Percentiles rank a stretch among this genome's conserved stretches.
Evolutionary conservation across 306 rosid species (phyloP).

Genomic region (Vigna reflexopilosa): DNA sequence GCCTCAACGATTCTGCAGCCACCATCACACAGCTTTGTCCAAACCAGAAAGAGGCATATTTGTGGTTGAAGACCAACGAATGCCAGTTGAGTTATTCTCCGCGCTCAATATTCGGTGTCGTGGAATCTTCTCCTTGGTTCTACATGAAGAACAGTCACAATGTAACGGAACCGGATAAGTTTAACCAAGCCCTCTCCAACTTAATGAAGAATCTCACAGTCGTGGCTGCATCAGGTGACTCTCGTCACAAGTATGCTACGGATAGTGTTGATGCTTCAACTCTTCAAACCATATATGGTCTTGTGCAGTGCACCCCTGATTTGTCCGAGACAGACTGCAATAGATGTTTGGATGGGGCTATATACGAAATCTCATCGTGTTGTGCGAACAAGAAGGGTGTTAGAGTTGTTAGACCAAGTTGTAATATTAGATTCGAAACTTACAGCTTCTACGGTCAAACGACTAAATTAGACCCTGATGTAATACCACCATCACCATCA

Average conservation of each 20-base stretch:
- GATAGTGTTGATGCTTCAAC: neutral
- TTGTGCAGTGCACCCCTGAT: constrained; percentile 55
- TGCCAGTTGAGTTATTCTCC: neutral
- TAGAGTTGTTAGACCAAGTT: neutral
- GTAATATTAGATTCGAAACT: neutral
- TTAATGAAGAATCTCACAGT: neutral
- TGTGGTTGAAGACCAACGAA: neutral
- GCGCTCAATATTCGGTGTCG: neutral
- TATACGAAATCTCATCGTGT: neutral
- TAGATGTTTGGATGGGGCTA: constrained; percentile 16
- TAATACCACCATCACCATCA: neutral
- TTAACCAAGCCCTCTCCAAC: neutral
- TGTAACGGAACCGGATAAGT: neutral
- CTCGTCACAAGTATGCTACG: constrained; percentile 36
- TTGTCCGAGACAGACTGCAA: constrained; percentile 29
- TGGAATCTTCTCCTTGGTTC: neutral
- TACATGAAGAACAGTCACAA: neutral
- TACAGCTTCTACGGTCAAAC: neutral
- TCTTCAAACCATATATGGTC: constrained; percentile 32
- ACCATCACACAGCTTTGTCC: neutral
- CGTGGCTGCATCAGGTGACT: neutral
- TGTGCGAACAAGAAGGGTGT: neutral
- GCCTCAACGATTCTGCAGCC: neutral
- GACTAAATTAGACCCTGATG: neutral
- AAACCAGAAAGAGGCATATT: constrained; percentile 2